A percentile compares a stretch with the other conserved stretches of the same genome.
These are phyloP conservation scores for Ceratobasidium sp. DNA, from an alignment of 1,284 basidiomycete genomes.

Conservation along the genomic window DNA sequence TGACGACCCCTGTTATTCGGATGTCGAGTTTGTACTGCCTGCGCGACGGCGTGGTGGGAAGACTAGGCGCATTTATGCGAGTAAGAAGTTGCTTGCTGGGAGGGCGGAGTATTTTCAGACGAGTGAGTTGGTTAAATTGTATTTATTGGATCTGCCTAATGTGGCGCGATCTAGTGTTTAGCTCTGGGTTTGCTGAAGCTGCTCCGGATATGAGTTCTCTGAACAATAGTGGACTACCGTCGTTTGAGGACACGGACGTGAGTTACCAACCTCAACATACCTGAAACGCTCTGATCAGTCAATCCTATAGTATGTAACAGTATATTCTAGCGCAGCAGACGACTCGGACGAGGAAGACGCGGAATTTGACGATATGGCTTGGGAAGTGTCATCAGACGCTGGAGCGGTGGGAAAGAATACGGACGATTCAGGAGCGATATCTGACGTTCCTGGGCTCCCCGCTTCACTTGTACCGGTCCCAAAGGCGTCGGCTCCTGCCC, in stretches of 20 bases:
- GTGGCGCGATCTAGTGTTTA: conserved; percentile 68
- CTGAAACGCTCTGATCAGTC: neutral
- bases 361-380: conserved; percentile 51
- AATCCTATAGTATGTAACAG: conserved; percentile 7
- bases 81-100: conserved; percentile 70
- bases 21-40: conserved; percentile 82
- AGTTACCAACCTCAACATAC: neutral
- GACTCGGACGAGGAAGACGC: conserved; percentile 61
- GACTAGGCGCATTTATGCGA: conserved; percentile 71
- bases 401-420: conserved; percentile 39
- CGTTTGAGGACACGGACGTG: conserved; percentile 58
- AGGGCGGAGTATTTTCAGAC: conserved; percentile 81
- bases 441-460: conserved; percentile 26
- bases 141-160: neutral
- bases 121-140: conserved; percentile 60
- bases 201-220: conserved; percentile 49
- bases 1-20: conserved; percentile 84
- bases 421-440: conserved; percentile 39
- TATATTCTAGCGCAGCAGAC: conserved; percentile 24
- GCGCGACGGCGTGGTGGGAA: conserved; percentile 60
- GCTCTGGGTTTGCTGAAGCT: conserved; percentile 74
- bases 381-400: conserved; percentile 46
- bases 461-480: conserved; percentile 33
- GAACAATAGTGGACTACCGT: neutral
- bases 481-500: neutral